phyloP scores from a whole-genome alignment of 805 yeast genomes.

The Zygotorulaspora sp. region DNA sequence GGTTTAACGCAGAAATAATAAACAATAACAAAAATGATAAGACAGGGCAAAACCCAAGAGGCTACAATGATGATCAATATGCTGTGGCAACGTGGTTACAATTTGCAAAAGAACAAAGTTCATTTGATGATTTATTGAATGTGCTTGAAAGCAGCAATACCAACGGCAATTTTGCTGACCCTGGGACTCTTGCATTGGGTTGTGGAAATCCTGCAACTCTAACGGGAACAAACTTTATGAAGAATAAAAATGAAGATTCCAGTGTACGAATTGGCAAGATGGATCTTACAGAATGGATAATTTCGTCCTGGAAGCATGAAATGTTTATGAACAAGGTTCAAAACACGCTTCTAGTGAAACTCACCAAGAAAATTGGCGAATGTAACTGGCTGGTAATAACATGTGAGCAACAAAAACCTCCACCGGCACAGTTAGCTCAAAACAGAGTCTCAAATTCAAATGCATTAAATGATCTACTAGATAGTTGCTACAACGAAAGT shows the following conservation, averaged over 20 bases:
- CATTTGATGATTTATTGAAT: conserved; percentile 20
- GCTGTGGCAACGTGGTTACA: conserved; percentile 27
- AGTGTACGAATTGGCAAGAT: conserved; percentile 35
- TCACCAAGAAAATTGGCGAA: conserved; percentile 38
- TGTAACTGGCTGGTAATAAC: conserved; percentile 39
- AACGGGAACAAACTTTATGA: conserved; percentile 6
- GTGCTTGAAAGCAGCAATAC: conserved; percentile 18
- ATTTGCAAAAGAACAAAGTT: conserved; percentile 21
- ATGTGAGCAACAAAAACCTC: conserved; percentile 20
- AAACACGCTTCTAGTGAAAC: conserved; percentile 36
- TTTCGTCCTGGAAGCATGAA: conserved; percentile 40
- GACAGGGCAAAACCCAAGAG: conserved; percentile 22
- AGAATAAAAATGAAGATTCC: conserved; percentile 7
- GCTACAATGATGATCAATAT: conserved; percentile 19
- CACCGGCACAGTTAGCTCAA: conserved; percentile 3
- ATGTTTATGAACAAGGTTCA: conserved; percentile 36
- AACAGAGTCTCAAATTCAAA: conserved; percentile 1
- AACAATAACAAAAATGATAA: conserved; percentile 22
- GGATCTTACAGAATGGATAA: conserved; percentile 39
- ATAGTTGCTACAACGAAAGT: conserved; percentile 16
- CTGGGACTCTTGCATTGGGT: conserved; percentile 20
- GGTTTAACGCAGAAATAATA: conserved; percentile 29
- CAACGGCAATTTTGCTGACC: conserved; percentile 16
- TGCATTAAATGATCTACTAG: conserved; percentile 13
- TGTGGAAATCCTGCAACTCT: conserved; percentile 11